Base-by-base conservation (phyloP, 495 filamentous ascomycete species). In the Aspergillus heteromorphus region DNA sequence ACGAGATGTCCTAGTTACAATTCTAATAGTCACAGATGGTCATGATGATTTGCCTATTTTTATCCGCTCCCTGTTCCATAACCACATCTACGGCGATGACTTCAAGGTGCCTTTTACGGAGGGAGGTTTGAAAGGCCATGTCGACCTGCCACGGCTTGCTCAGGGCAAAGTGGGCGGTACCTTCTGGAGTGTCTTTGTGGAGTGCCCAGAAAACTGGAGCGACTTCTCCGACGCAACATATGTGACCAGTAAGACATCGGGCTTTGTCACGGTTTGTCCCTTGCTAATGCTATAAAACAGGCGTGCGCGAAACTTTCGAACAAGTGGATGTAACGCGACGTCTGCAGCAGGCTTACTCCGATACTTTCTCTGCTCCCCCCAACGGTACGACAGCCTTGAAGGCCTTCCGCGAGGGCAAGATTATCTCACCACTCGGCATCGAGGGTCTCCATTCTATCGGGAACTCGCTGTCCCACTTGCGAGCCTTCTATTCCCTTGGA, bases 401-500 rank as follows among this genome's bases (percentile, higher is more conserved):
- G 0, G 80, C 78, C 14, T 91, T 88, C 67, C 68, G 70, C 18
- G 65, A 79, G 42, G 78, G 79, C 56, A 79, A 78, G 51, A 75
- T 87, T 48, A 83, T 86, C 56, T 84, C 82, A 3, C 90, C 91
- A 7, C 69, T 92, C 13, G 89, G 85, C 13, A 88, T 97, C 21
- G 93, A 98, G 71, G 93, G 93, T 4, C 81, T 98, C 1, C 93
- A 98, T 66, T 92, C 96, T 59, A 95, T 98, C 54, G 92, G 90
- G 36, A 96, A 96, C 74, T 88, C 85, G 0, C 69, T 87, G 9
- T 79, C 89, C 17, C 88, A 85, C 48, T 76, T 97, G 17, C 84
- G 93, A 3, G 75, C 80, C 7, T 95, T 83, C 65, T 73, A 92
- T 65, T 74, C 76, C 2, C 74, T 93, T 11, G 93, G 92, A n/a